phyloP scores from a whole-genome alignment of 1,139 yeast species.

The Candida albicans region DNA sequence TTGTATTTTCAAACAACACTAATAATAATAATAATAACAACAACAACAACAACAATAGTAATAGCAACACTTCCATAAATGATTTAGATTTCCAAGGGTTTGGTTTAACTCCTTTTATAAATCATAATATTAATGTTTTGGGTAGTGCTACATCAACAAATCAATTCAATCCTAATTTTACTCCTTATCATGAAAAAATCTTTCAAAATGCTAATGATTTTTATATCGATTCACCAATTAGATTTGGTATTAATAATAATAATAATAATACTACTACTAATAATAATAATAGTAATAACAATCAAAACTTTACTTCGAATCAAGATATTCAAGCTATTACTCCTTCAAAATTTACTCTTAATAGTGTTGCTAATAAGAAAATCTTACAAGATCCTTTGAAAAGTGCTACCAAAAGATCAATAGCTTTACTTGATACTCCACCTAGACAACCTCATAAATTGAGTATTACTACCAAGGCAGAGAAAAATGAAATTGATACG shows the following conservation, averaged over 20 bases:
- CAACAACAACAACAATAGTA: neutral
- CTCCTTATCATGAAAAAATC: constrained; percentile 48
- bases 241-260: constrained; percentile 28
- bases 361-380: constrained; percentile 14
- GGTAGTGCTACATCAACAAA: constrained; percentile 14
- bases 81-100: constrained; percentile 41
- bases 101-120: constrained; percentile 46
- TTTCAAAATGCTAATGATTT: constrained; percentile 49
- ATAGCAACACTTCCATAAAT: constrained; percentile 5
- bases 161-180: constrained; percentile 27
- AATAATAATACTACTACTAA: neutral
- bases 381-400: constrained; percentile 15
- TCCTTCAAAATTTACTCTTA: constrained; percentile 41
- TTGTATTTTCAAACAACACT: constrained; percentile 8
- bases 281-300: neutral
- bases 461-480: constrained; percentile 24
- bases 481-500: constrained; percentile 17
- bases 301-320: neutral
- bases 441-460: constrained; percentile 40
- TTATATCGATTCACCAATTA: constrained; percentile 47
- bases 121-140: constrained; percentile 35
- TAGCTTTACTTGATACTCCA: constrained; percentile 43
- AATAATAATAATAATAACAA: neutral
- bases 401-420: constrained; percentile 36
- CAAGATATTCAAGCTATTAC: constrained; percentile 42